A percentile compares a stretch with the other conserved stretches of the same genome.
Evolutionary conservation across 441 rosid genomes (phyloP).

Genomic region (Adansonia madagascariensis): DNA sequence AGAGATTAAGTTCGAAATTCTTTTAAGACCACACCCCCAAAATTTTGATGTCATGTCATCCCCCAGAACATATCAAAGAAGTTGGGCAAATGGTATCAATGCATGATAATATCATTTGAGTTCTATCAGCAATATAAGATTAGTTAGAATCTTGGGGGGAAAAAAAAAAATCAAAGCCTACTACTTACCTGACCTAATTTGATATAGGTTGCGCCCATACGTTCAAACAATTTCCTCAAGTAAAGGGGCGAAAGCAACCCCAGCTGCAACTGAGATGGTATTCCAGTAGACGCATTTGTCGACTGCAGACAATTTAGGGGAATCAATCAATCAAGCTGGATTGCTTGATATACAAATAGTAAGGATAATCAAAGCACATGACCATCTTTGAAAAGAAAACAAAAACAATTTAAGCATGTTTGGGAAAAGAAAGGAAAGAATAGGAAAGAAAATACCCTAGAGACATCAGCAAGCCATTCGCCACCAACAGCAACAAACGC

Average conservation of each 20-base stretch:
- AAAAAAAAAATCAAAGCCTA: too few relatives aligned
- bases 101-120: not conserved
- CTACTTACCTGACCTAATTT: constrained; percentile 84
- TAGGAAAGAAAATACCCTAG: constrained; percentile 49
- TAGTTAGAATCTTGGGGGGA: constrained; percentile 15
- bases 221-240: constrained; percentile 92
- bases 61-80: constrained; percentile 7
- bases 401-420: too few relatives aligned
- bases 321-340: not conserved
- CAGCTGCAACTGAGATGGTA: constrained; percentile 71
- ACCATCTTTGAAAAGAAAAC: too few relatives aligned
- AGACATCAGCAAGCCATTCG: constrained; percentile 91
- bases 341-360: too few relatives aligned
- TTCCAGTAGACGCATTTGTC: constrained; percentile 57
- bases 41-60: not conserved
- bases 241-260: constrained; percentile 89
- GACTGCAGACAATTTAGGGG: constrained; percentile 50
- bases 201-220: constrained; percentile 97
- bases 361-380: too few relatives aligned
- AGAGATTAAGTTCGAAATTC: not conserved
- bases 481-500: constrained; percentile 90
- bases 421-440: not conserved
- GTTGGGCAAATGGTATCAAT: not conserved
- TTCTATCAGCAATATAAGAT: not conserved
- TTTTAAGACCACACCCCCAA: not conserved